These are phyloP conservation scores for Musa schizocarpa DNA, from an alignment of 176 grass and related monocot species.

Conservation along the genomic window DNA sequence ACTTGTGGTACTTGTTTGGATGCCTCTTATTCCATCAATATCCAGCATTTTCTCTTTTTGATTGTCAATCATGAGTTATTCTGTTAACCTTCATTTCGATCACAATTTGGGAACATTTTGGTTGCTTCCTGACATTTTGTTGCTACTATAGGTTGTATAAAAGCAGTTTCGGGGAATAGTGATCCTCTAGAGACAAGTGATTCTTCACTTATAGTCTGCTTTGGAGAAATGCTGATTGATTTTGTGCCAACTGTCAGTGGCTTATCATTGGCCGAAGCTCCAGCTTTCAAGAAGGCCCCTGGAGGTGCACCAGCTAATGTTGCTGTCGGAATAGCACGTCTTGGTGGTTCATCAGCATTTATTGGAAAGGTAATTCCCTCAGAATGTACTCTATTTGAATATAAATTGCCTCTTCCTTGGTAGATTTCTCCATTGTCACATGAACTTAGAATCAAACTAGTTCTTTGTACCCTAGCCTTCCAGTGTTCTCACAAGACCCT, in stretches of 20 bases:
- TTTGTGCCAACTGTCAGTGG: slow-evolving; percentile 80
- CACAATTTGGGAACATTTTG: slow-evolving; percentile 1
- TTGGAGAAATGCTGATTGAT: slow-evolving; percentile 89
- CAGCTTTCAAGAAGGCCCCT: slow-evolving; percentile 91
- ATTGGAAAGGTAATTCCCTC: slow-evolving; percentile 63
- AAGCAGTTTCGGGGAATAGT: slow-evolving; percentile 33
- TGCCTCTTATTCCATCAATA: not conserved
- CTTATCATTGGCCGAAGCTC: slow-evolving; percentile 55
- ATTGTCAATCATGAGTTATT: not conserved
- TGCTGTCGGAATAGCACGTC: slow-evolving; percentile 82
- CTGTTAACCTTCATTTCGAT: not conserved
- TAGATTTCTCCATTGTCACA: not conserved
- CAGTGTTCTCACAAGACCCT: too few species aligned
- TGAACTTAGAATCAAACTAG: not conserved
- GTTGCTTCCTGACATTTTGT: slow-evolving; percentile 15
- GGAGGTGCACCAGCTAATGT: slow-evolving; percentile 95
- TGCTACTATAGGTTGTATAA: slow-evolving; percentile 30
- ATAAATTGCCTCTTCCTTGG: too few species aligned
- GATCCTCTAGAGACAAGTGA: slow-evolving; percentile 23
- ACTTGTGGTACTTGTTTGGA: not conserved
- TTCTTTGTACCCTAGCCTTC: too few species aligned
- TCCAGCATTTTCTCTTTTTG: not conserved
- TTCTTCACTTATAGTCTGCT: slow-evolving; percentile 72
- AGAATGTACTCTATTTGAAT: not conserved
- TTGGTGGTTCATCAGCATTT: slow-evolving; percentile 88